phyloP scores from a whole-genome alignment of 2,329 filamentous ascomycete species.

The Colletotrichum destructivum region DNA sequence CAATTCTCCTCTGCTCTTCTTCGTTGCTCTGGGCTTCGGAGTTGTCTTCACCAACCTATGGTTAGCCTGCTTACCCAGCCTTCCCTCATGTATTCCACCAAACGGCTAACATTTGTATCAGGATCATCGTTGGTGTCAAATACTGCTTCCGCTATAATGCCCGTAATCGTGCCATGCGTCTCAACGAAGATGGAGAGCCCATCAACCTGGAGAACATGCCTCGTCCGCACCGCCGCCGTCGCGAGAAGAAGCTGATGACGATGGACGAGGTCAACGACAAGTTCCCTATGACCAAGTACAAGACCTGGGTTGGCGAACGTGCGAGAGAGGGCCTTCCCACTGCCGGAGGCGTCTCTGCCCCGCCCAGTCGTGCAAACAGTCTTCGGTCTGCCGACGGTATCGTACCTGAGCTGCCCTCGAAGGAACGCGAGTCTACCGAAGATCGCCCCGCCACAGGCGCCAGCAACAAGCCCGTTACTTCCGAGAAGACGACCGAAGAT shows the following conservation, averaged over 20 bases:
- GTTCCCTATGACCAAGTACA: constrained; percentile 97
- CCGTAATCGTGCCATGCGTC: constrained; percentile 85
- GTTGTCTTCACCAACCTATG: constrained; percentile 99
- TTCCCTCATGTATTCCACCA: not conserved
- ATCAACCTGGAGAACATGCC: constrained; percentile 92
- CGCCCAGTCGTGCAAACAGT: constrained; percentile 81
- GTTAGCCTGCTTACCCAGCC: constrained; percentile 67
- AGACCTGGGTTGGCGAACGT: constrained; percentile 89
- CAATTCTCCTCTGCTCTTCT: constrained; percentile 75
- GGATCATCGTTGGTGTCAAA: constrained; percentile 99
- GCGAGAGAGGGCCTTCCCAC: constrained; percentile 88
- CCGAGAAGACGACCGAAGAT: constrained; percentile 33
- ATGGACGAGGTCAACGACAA: constrained; percentile 99
- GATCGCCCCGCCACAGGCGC: constrained; percentile 43
- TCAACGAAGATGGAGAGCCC: constrained; percentile 85
- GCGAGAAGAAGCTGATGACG: constrained; percentile 98
- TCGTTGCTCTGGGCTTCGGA: constrained; percentile 95
- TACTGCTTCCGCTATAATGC: constrained; percentile 99
- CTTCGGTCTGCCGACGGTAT: constrained; percentile 77
- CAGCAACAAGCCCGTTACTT: constrained; percentile 21
- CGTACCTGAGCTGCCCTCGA: constrained; percentile 51
- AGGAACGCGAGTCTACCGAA: constrained; percentile 63
- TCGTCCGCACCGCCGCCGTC: constrained; percentile 84
- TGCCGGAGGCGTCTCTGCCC: constrained; percentile 84
- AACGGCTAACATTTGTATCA: constrained; percentile 58